Conservation (phyloP, 228 moss, liverwort and hornwort genomes). For the Sphagnum fallax region DNA sequence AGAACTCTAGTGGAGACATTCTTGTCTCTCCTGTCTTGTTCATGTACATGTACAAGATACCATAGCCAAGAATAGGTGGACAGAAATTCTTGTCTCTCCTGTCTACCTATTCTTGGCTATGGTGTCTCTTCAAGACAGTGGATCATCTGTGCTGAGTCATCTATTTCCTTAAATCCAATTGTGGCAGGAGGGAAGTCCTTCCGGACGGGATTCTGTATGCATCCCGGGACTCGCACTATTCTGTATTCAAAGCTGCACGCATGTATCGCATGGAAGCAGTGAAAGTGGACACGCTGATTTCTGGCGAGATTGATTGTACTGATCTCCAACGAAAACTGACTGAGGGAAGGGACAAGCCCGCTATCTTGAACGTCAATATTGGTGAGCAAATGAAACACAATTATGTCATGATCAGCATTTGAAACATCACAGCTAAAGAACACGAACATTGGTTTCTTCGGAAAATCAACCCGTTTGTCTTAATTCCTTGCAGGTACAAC, state of each 20-base stretch:
- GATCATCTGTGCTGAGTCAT: too few species aligned
- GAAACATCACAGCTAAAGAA: too few species aligned
- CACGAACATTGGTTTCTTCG: too few species aligned
- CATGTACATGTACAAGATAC: too few species aligned
- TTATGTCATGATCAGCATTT: too few species aligned
- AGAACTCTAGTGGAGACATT: too few species aligned
- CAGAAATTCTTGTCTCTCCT: background rate
- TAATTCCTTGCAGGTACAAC: constrained; percentile 37
- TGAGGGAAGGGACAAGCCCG: constrained; percentile 45
- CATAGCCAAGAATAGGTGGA: background rate
- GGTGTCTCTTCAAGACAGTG: too few species aligned
- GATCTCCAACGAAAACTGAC: constrained; percentile 41
- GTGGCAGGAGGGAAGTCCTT: constrained; percentile 53
- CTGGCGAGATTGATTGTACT: constrained; percentile 61
- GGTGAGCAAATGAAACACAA: constrained; percentile 17
- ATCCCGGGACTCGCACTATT: constrained; percentile 63
- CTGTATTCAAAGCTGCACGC: constrained; percentile 64
- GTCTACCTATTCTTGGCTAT: background rate
- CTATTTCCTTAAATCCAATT: background rate
- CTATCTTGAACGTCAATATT: constrained; percentile 65
- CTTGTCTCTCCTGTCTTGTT: too few species aligned
- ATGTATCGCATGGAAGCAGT: constrained; percentile 68
- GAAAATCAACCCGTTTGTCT: background rate
- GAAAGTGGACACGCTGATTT: constrained; percentile 56
- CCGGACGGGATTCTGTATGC: constrained; percentile 64